phyloP scores from a whole-genome alignment of 1,139 yeast species.

The Lodderomyces elongisporus region DNA sequence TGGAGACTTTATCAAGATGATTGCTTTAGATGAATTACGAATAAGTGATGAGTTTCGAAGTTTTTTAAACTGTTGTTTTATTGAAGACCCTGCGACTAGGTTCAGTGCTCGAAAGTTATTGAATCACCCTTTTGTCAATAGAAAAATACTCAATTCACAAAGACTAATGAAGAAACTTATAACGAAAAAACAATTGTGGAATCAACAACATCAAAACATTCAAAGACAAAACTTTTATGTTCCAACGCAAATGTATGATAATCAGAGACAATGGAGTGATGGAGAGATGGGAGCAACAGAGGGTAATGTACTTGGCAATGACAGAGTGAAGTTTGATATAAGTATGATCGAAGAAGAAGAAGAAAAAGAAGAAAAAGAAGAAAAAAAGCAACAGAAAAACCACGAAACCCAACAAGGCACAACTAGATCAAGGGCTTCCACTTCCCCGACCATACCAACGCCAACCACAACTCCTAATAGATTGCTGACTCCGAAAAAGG shows the following conservation, averaged over 20 bases:
- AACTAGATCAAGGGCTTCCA: not conserved
- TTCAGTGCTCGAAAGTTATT: conserved; percentile 56
- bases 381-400: not conserved
- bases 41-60: conserved; percentile 38
- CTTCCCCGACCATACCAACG: not conserved
- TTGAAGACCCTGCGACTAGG: conserved; percentile 55
- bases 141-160: conserved; percentile 12
- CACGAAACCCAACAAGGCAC: not conserved
- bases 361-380: not conserved
- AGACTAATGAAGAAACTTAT: conserved; percentile 26
- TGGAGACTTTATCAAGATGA: conserved; percentile 30
- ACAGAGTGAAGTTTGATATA: conserved; percentile 37
- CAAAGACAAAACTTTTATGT: conserved; percentile 34
- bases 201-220: conserved; percentile 29
- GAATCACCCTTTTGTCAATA: conserved; percentile 51
- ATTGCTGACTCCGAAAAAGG: no score
- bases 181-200: conserved; percentile 37
- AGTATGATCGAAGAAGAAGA: conserved; percentile 21
- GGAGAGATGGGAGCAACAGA: conserved; percentile 16
- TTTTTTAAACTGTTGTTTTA: conserved; percentile 61
- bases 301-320: no score
- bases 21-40: conserved; percentile 23
- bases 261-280: conserved; percentile 36
- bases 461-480: not conserved
- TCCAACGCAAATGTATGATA: conserved; percentile 34